These are phyloP conservation scores for Phellopilus nigrolimitatus DNA, from an alignment of 1,284 basidiomycete genomes.

Conservation along the genomic window DNA sequence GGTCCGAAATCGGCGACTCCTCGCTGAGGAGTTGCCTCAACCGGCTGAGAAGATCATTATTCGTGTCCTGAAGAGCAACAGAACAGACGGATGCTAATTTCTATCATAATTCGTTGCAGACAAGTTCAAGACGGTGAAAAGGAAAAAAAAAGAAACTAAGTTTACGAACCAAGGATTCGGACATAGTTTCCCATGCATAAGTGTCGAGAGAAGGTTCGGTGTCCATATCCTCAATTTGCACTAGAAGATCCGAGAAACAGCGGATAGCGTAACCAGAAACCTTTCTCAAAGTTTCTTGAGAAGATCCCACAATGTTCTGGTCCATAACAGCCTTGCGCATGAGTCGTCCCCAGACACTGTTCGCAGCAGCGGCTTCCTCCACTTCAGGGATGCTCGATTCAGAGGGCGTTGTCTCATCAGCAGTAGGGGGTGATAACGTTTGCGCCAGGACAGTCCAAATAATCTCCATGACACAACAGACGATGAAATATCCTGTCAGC, in stretches of 20 bases:
- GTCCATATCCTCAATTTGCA: conserved; percentile 77
- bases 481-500: conserved; percentile 81
- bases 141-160: neutral
- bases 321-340: conserved; percentile 45
- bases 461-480: conserved; percentile 81
- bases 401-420: conserved; percentile 23
- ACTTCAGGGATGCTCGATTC: conserved; percentile 32
- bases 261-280: conserved; percentile 60
- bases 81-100: conserved; percentile 87
- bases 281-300: conserved; percentile 40
- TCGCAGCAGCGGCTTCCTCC: conserved; percentile 74
- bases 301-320: conserved; percentile 36
- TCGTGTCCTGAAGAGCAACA: conserved; percentile 66
- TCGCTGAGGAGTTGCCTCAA: conserved; percentile 78
- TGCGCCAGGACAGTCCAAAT: conserved; percentile 83
- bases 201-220: conserved; percentile 70
- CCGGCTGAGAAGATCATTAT: conserved; percentile 65
- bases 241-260: conserved; percentile 67
- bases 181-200: conserved; percentile 86
- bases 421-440: conserved; percentile 47
- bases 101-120: conserved; percentile 38
- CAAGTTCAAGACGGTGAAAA: neutral
- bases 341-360: conserved; percentile 71
- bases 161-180: conserved; percentile 65
- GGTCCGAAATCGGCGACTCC: conserved; percentile 75